A percentile compares a stretch with the other conserved stretches of the same genome.
Evolutionary conservation across 108 stramenopile genomes (phyloP).

Genomic region (Nitzschia sp.): DNA sequence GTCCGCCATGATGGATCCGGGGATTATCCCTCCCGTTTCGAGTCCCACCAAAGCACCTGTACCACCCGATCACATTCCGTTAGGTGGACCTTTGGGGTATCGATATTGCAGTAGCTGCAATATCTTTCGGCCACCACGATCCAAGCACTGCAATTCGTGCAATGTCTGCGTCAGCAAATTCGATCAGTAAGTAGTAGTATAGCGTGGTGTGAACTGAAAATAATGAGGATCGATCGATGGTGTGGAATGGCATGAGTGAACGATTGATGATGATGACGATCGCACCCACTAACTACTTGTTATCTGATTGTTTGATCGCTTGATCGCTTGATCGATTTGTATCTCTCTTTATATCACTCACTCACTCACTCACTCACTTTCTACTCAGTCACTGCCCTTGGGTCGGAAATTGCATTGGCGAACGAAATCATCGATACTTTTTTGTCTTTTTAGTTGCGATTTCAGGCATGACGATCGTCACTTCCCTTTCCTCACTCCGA

Average conservation of each 20-base stretch:
- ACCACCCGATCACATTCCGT: conserved; percentile 50
- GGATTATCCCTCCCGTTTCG: conserved; percentile 75
- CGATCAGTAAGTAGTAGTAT: conserved; percentile 79
- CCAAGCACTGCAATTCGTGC: conserved; percentile 95
- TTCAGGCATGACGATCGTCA: conserved; percentile 51
- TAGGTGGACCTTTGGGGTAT: conserved; percentile 80
- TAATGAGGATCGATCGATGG: background rate
- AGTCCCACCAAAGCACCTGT: conserved; percentile 66
- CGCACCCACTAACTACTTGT: background rate
- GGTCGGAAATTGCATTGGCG: conserved; percentile 95
- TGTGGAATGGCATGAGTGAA: background rate
- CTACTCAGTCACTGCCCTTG: conserved; percentile 85
- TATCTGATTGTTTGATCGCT: too few species aligned
- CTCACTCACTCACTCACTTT: background rate
- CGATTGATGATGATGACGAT: too few species aligned
- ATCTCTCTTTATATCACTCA: background rate
- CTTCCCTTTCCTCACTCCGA: conserved; percentile 46
- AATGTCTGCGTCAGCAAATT: conserved; percentile 91
- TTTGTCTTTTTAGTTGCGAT: conserved; percentile 72
- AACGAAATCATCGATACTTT: conserved; percentile 89
- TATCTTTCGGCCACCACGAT: conserved; percentile 85
- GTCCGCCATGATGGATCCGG: conserved; percentile 79
- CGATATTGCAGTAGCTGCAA: conserved; percentile 89
- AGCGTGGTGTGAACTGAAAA: too few species aligned
- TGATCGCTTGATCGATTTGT: too few species aligned